Conservation (phyloP, 139 green algal genomes). For the Ulvella scutata region DNA sequence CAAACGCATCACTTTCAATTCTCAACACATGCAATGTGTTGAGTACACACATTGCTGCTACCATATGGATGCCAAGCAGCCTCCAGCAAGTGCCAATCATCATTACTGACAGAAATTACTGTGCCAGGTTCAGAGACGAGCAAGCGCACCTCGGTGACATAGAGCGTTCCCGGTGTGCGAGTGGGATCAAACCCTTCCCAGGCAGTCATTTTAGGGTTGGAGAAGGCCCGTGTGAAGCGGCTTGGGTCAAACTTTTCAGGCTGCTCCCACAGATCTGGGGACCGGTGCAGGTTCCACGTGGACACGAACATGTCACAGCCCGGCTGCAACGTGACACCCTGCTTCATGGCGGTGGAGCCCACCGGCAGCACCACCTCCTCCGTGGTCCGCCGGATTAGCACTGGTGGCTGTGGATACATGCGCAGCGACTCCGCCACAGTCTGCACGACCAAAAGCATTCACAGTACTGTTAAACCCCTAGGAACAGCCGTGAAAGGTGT, state of each 20-base stretch:
- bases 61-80: too few relatives aligned
- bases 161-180: conserved; percentile 39
- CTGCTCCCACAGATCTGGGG: conserved; percentile 85
- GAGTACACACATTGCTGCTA: too few relatives aligned
- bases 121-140: too few relatives aligned
- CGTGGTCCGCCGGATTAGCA: conserved; percentile 85
- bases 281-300: conserved; percentile 95
- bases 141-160: conserved; percentile 80
- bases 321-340: conserved; percentile 16
- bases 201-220: conserved; percentile 12
- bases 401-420: conserved; percentile 90
- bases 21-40: not conserved
- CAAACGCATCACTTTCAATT: not conserved
- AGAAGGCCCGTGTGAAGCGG: conserved; percentile 55
- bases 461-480: not conserved
- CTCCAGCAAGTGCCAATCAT: too few relatives aligned
- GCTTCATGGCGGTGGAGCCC: conserved; percentile 16
- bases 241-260: conserved; percentile 82
- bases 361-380: conserved; percentile 60
- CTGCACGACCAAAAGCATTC: not conserved
- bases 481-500: too few relatives aligned
- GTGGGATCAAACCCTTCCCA: conserved; percentile 61
- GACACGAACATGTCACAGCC: conserved; percentile 96
- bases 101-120: too few relatives aligned
- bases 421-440: conserved; percentile 73